Base-by-base conservation (phyloP, 164 flowering plant genomes). In the Platanus orientalis region DNA sequence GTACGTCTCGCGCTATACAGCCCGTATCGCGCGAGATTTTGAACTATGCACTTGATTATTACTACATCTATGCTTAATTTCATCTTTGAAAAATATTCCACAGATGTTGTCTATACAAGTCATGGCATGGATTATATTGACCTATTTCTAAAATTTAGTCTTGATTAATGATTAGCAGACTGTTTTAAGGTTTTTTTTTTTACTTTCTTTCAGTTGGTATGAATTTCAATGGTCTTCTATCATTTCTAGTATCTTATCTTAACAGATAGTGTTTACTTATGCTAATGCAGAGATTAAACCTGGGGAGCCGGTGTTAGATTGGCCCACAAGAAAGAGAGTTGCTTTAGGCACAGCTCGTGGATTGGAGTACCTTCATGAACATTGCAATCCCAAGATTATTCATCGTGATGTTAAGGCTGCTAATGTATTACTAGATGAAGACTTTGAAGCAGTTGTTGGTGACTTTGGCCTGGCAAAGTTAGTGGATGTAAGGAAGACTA, bases 321-420 rank as follows among this genome's bases (percentile, higher is more conserved):
- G 92, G 96, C 67, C 82, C n/a, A 78, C 79, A n/a, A 80, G 96
- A 67, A 86, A 82, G 60, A 70, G 72, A 58, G 79, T 89, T 65
- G 90, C 96, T 54, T 54, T 86, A 52, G 96, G 96, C 59, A 83
- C 92, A 36, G 90, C 92, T 56, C 90, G 92, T 64, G 96, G 88
- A 27, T 60, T 89, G 21, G 92, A 86, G 62, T 89, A 89, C 63
- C 90, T 86, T 48, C 92, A 89, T 59, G 96, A 86, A 62, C 96
- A 89, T 67, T 89, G 96, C 77, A 86, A 84, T 66, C 96, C 92
- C 12, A 89, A 87, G 69, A 87, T 89, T 30, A 87, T 89, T 51
- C 96, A 89, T 71, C 81, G 92, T 21, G 96, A 89, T 74, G 96
- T 89, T 13, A 89, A 89, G 74, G 96, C 96, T 47, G 92, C 92